These are phyloP conservation scores for Tetradesmus lagerheimii DNA, from an alignment of 139 green algal genomes.

Conservation along the genomic window DNA sequence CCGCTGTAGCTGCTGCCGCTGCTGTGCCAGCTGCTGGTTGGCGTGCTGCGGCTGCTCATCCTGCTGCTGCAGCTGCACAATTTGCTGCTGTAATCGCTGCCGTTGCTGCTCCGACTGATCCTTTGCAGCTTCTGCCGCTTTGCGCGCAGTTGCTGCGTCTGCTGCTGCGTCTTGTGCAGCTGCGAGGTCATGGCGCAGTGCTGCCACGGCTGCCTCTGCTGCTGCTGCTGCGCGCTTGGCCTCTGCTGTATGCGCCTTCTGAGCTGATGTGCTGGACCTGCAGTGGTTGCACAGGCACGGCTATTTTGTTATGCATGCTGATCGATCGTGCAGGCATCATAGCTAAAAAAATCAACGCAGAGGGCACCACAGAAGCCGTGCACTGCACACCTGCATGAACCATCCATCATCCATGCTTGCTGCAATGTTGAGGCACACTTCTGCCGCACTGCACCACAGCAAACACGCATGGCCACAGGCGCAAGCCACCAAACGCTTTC, in stretches of 20 bases:
- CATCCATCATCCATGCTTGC: too few relatives aligned
- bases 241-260: constrained; percentile 9
- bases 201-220: constrained; percentile 12
- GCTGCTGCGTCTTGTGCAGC: constrained; percentile 24
- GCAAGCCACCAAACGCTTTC: background rate
- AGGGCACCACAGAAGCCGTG: too few relatives aligned
- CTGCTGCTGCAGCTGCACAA: background rate
- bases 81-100: constrained; percentile 1
- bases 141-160: background rate
- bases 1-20: constrained; percentile 12
- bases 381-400: too few relatives aligned
- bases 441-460: too few relatives aligned
- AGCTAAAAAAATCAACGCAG: too few relatives aligned
- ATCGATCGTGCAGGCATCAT: too few relatives aligned
- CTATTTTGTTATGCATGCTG: too few relatives aligned
- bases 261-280: constrained; percentile 1
- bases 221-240: constrained; percentile 32
- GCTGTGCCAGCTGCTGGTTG: background rate
- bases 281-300: background rate
- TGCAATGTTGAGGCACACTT: too few relatives aligned
- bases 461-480: background rate
- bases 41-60: background rate
- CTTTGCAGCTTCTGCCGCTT: background rate
- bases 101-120: background rate
- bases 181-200: background rate